Percentiles rank a stretch among this genome's conserved stretches.
phyloP scores from a whole-genome alignment of 768 basidiomycete species.

The Lactifluus volemus region DNA sequence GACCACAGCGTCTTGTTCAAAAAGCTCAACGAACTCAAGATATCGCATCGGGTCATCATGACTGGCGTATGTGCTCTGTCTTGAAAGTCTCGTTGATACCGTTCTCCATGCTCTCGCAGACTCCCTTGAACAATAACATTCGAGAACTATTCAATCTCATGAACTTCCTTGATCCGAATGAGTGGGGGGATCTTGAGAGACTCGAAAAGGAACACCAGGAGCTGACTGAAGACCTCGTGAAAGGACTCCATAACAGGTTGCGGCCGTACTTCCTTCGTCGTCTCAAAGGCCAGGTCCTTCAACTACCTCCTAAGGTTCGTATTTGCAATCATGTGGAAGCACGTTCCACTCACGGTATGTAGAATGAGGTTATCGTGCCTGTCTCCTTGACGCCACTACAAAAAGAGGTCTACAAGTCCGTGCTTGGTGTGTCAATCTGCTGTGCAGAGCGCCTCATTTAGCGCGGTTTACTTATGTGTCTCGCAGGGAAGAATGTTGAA shows the following conservation, averaged over 20 bases:
- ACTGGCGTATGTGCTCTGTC: slow-evolving; percentile 53
- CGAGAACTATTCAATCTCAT: slow-evolving; percentile 95
- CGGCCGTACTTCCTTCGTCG: slow-evolving; percentile 91
- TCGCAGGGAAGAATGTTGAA: slow-evolving; percentile 59
- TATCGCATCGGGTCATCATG: slow-evolving; percentile 76
- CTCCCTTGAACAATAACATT: slow-evolving; percentile 95
- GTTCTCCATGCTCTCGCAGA: slow-evolving; percentile 34
- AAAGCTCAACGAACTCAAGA: slow-evolving; percentile 71
- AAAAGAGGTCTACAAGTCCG: slow-evolving; percentile 79
- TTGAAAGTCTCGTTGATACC: not conserved
- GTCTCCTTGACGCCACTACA: slow-evolving; percentile 82
- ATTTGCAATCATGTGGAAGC: not conserved
- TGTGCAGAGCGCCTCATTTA: slow-evolving; percentile 1
- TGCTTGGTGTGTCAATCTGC: slow-evolving; percentile 48
- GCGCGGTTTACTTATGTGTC: slow-evolving; percentile 15
- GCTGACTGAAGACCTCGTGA: slow-evolving; percentile 72
- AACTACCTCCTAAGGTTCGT: slow-evolving; percentile 81
- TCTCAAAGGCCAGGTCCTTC: slow-evolving; percentile 86
- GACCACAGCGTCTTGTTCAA: slow-evolving; percentile 73
- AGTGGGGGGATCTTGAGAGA: slow-evolving; percentile 68
- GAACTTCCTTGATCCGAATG: slow-evolving; percentile 79
- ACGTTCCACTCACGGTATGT: not conserved
- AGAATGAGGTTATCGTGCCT: slow-evolving; percentile 91
- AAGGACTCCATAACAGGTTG: slow-evolving; percentile 67
- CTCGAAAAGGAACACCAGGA: slow-evolving; percentile 69